phyloP scores from a whole-genome alignment of 2,329 filamentous ascomycete species.

The Ambrosiella cleistominuta region DNA sequence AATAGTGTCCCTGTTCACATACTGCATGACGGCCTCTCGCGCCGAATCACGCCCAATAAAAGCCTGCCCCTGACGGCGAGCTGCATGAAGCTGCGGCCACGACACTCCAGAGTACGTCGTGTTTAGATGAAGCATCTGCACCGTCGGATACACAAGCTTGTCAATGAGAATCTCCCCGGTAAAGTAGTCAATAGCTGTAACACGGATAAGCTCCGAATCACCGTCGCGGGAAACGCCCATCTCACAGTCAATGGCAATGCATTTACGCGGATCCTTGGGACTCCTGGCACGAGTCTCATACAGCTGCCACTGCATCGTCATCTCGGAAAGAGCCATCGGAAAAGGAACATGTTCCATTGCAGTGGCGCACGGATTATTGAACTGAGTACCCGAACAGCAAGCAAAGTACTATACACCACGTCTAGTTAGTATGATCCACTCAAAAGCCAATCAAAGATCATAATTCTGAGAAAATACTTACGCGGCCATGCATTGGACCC shows the following conservation, averaged over 20 bases:
- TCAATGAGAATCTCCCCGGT: conserved; percentile 30
- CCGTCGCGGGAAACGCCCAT: conserved; percentile 30
- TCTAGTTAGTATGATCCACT: conserved; percentile 5
- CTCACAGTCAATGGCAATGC: conserved; percentile 36
- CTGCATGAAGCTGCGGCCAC: conserved; percentile 21
- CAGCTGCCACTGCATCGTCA: conserved; percentile 18
- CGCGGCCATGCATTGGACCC: conserved; percentile 18
- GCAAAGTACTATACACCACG: conserved; percentile 16
- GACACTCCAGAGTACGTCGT: conserved; percentile 33
- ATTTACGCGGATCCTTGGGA: conserved; percentile 12
- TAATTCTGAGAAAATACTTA: conserved; percentile 12
- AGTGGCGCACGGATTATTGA: conserved; percentile 16
- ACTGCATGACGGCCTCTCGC: conserved; percentile 25
- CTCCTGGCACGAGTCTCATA: conserved; percentile 14
- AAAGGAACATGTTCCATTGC: conserved; percentile 16
- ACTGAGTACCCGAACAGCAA: conserved; percentile 18
- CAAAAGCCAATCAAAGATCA: neutral
- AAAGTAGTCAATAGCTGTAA: conserved; percentile 35
- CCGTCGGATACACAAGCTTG: conserved; percentile 30
- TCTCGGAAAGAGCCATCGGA: conserved; percentile 13
- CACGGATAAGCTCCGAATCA: conserved; percentile 33
- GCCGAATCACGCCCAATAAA: conserved; percentile 27
- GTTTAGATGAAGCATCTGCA: conserved; percentile 30
- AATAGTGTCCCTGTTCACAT: conserved; percentile 28
- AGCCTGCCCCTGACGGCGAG: conserved; percentile 19